Evolutionary conservation across 1,284 basidiomycete genomes (phyloP).

Genomic region (Moesziomyces sp.): DNA sequence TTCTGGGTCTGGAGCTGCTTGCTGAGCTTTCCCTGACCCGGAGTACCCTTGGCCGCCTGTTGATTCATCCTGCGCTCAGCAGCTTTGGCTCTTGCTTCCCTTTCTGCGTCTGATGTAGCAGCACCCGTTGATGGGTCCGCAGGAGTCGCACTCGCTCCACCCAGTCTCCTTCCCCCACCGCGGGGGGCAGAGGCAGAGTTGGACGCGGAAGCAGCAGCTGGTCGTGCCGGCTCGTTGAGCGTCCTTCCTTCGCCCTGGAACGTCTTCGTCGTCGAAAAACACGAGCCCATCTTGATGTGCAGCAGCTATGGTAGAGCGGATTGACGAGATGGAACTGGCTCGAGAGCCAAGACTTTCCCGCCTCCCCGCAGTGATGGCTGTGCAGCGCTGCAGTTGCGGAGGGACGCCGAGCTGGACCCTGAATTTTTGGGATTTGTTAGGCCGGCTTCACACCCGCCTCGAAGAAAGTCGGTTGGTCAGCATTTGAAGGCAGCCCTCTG

Average conservation of each 20-base stretch:
- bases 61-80: conserved; percentile 30
- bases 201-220: conserved; percentile 1
- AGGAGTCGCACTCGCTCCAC: neutral
- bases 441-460: neutral
- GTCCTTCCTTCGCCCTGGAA: conserved; percentile 33
- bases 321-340: neutral
- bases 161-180: conserved; percentile 13
- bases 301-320: neutral
- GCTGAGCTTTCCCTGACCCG: conserved; percentile 29
- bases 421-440: neutral
- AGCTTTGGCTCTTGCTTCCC: conserved; percentile 37
- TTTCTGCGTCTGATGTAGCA: conserved; percentile 3
- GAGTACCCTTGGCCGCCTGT: conserved; percentile 26
- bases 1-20: conserved; percentile 28
- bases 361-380: neutral
- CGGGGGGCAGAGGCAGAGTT: neutral
- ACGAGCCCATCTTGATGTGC: conserved; percentile 29
- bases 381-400: neutral
- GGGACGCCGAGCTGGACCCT: too few species aligned
- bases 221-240: conserved; percentile 7
- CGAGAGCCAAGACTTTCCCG: too few species aligned
- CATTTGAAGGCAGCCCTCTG: neutral
- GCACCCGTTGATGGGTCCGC: conserved; percentile 2
- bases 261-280: conserved; percentile 20
- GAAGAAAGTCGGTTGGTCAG: neutral